phyloP scores from a whole-genome alignment of 441 rosid genomes.

The Gossypium davidsonii region DNA sequence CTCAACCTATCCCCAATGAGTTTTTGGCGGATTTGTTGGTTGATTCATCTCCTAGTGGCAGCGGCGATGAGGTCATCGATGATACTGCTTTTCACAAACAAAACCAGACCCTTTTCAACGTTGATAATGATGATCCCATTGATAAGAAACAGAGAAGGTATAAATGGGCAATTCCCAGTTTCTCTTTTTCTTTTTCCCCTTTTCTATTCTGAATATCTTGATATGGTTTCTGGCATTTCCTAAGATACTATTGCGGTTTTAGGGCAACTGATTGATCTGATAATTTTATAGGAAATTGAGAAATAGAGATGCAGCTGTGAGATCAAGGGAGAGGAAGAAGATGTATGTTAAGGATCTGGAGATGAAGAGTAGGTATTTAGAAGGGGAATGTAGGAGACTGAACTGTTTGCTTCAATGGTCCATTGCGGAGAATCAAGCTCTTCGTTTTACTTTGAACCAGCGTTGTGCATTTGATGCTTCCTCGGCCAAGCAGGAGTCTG shows the following conservation, averaged over 20 bases:
- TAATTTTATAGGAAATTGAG: conserved; percentile 62
- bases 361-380: conserved; percentile 71
- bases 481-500: conserved; percentile 96
- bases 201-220: neutral
- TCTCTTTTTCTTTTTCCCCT: neutral
- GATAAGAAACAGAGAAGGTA: conserved; percentile 74
- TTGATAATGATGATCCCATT: conserved; percentile 30
- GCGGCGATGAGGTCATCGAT: conserved; percentile 19
- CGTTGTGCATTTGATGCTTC: conserved; percentile 49
- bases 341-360: conserved; percentile 63
- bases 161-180: conserved; percentile 4
- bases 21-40: conserved; percentile 50
- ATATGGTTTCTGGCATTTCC: neutral
- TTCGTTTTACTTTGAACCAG: conserved; percentile 52
- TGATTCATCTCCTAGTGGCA: conserved; percentile 37
- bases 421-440: conserved; percentile 70
- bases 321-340: conserved; percentile 91
- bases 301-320: conserved; percentile 79
- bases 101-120: conserved; percentile 11
- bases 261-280: conserved; percentile 6
- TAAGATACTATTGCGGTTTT: neutral
- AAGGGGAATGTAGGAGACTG: conserved; percentile 75
- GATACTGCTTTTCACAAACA: conserved; percentile 20
- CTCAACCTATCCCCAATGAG: conserved; percentile 20
- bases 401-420: conserved; percentile 69